Percentiles rank a stretch among this genome's conserved stretches.
Evolutionary conservation across 805 yeast species (phyloP).

Genomic region (Ogataea trehaloabstinens): DNA sequence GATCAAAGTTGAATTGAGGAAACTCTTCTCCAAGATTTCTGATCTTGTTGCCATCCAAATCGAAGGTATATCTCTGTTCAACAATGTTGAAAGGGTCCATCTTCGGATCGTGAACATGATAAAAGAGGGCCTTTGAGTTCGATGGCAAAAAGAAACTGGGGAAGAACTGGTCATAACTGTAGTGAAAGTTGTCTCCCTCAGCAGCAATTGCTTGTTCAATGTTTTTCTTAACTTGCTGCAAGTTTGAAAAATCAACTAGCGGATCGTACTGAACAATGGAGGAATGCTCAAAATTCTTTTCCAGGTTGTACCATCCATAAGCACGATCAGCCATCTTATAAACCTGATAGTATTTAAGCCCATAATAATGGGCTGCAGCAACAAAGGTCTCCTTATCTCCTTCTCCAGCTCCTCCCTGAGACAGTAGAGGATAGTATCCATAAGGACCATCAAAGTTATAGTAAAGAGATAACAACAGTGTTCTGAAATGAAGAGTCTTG

Average conservation of each 20-base stretch:
- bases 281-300: conserved; percentile 33
- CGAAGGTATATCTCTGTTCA: conserved; percentile 27
- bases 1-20: conserved; percentile 30
- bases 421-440: conserved; percentile 55
- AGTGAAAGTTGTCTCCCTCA: conserved; percentile 24
- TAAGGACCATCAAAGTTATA: conserved; percentile 66
- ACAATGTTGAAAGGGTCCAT: conserved; percentile 47
- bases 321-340: conserved; percentile 37
- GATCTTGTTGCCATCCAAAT: conserved; percentile 28
- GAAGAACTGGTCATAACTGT: conserved; percentile 28
- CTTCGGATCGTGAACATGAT: conserved; percentile 55
- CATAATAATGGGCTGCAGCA: conserved; percentile 61
- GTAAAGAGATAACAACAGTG: conserved; percentile 58
- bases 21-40: conserved; percentile 36
- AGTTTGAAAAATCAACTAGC: conserved; percentile 26
- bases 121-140: conserved; percentile 33
- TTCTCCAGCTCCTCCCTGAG: conserved; percentile 67
- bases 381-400: conserved; percentile 77
- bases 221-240: conserved; percentile 22
- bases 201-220: conserved; percentile 22
- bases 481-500: conserved; percentile 54
- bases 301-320: conserved; percentile 32
- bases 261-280: conserved; percentile 37
- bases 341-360: conserved; percentile 52
- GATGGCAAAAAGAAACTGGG: conserved; percentile 25